Percentiles rank a stretch among this genome's conserved stretches.
phyloP scores from a whole-genome alignment of 208 protist species.

The Leishmania guyanensis region DNA sequence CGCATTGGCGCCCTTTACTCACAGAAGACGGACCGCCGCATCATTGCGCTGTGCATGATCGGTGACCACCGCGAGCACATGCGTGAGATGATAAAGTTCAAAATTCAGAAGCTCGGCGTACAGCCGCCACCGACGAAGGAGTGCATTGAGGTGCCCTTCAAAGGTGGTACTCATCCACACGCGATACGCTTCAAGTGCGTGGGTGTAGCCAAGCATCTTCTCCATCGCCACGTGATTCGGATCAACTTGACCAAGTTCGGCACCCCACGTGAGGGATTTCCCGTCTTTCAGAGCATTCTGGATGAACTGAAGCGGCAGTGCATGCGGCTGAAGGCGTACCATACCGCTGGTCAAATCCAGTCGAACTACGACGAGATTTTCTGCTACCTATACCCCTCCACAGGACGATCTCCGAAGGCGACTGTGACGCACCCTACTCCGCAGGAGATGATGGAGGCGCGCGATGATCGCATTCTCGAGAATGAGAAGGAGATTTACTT shows the following conservation, averaged over 20 bases:
- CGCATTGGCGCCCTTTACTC: slow-evolving; percentile 74
- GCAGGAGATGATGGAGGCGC: slow-evolving; percentile 50
- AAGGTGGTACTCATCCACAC: slow-evolving; percentile 84
- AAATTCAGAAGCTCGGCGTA: slow-evolving; percentile 84
- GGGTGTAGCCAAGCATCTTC: slow-evolving; percentile 78
- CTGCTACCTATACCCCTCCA: slow-evolving; percentile 88
- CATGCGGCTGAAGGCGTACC: slow-evolving; percentile 71
- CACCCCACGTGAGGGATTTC: slow-evolving; percentile 81
- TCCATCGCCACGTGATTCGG: slow-evolving; percentile 73
- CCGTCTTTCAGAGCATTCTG: slow-evolving; percentile 78
- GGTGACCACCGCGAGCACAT: slow-evolving; percentile 85
- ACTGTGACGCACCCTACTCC: slow-evolving; percentile 74
- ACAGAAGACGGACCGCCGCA: slow-evolving; percentile 69
- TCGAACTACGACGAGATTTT: slow-evolving; percentile 83
- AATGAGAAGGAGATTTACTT: slow-evolving; percentile 85
- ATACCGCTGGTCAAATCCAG: slow-evolving; percentile 70
- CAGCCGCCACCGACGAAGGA: slow-evolving; percentile 68
- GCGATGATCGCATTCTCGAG: slow-evolving; percentile 70
- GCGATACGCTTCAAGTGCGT: slow-evolving; percentile 87
- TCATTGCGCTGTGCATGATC: slow-evolving; percentile 77
- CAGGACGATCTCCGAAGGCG: slow-evolving; percentile 77
- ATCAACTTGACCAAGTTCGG: slow-evolving; percentile 89
- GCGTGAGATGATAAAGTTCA: slow-evolving; percentile 83
- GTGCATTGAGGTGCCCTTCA: slow-evolving; percentile 85
- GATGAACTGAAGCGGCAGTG: slow-evolving; percentile 75